Evolutionary conservation across 2,329 filamentous ascomycete species (phyloP), one percentile per base, ranked within the genome.

Genomic region (Ophiosphaerella korrae): DNA sequence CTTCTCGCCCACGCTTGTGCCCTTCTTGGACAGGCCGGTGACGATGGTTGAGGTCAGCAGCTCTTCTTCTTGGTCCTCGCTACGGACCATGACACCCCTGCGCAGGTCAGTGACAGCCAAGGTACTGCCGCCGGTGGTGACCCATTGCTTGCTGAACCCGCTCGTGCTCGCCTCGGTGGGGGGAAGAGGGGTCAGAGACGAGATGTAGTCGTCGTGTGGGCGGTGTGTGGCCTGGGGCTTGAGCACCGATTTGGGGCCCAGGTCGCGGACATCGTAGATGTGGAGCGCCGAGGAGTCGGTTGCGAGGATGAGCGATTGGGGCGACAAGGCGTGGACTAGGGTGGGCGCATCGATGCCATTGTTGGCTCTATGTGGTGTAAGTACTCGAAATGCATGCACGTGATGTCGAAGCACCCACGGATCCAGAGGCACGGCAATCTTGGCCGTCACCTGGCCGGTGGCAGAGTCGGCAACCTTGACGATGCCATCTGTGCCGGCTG

Each of bases 61-160:
- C 74, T 97, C 91, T 59, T 97, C 92, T 64, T 95, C 94, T 70
- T 97, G 94, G 66, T 97, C 92, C 68, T 97, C 94, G 60, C 91
- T 96, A 52, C 88, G 88, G 3, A 92, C 88, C 37, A 97, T 78
- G 5, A 97, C 90, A 12, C 93, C 93, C 41, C 90, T 83, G 21
- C 93, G 85, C 38, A 97, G 79, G 71, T 99, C 94, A 0, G 92
- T 96, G 33, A 97, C 87, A 1, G 92, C 90, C 16, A 99, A 78
- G 0, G 93, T 97, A 1, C 90, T 93, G 38, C 92, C 92, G 31
- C 94, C 94, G 0, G 92, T 97, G 33, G 89, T 94, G 45, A 97
- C 84, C 89, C 92, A 99, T 76, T 97, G 93, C 75, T 96, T 96
- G 64, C 90, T 86, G 71, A 90, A 93, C 5, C 92, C 92, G 14